Percentiles rank a stretch among this genome's conserved stretches.
Conservation (phyloP, 1,284 basidiomycete genomes). For the Blastosporella zonata region DNA sequence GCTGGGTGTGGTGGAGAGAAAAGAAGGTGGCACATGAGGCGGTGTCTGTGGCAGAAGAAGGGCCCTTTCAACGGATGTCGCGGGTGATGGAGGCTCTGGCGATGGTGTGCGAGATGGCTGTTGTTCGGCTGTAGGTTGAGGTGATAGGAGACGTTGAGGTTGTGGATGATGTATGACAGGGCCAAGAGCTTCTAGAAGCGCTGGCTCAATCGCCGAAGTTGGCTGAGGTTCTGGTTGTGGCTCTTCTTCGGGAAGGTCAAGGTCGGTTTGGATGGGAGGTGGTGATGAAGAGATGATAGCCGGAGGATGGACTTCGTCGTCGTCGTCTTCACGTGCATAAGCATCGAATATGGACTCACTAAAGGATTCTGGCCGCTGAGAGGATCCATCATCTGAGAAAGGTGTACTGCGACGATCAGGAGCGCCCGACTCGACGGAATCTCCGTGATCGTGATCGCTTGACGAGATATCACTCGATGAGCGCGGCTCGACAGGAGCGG, state of each 20-base stretch:
- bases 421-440: slow-evolving; percentile 33
- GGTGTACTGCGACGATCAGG: slow-evolving; percentile 35
- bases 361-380: slow-evolving; percentile 61
- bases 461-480: slow-evolving; percentile 65
- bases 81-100: slow-evolving; percentile 29
- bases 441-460: slow-evolving; percentile 67
- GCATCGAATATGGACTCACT: slow-evolving; percentile 83
- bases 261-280: slow-evolving; percentile 30
- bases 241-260: slow-evolving; percentile 26
- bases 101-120: slow-evolving; percentile 43
- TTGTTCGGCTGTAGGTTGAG: slow-evolving; percentile 33
- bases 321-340: slow-evolving; percentile 58
- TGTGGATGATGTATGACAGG: slow-evolving; percentile 58
- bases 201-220: slow-evolving; percentile 29
- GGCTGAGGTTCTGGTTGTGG: slow-evolving; percentile 22
- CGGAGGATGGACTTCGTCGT: slow-evolving; percentile 41
- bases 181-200: slow-evolving; percentile 35
- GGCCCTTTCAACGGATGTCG: slow-evolving; percentile 18
- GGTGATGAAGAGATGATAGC: slow-evolving; percentile 32
- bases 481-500: slow-evolving; percentile 40
- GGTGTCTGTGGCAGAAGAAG: slow-evolving; percentile 14
- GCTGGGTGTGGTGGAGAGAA: slow-evolving; percentile 26
- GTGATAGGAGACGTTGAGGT: slow-evolving; percentile 46
- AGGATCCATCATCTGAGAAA: slow-evolving; percentile 45
- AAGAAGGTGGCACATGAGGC: slow-evolving; percentile 24